These are phyloP conservation scores for Penicillium cataractarum DNA, from an alignment of 495 filamentous ascomycete genomes.

Conservation along the genomic window DNA sequence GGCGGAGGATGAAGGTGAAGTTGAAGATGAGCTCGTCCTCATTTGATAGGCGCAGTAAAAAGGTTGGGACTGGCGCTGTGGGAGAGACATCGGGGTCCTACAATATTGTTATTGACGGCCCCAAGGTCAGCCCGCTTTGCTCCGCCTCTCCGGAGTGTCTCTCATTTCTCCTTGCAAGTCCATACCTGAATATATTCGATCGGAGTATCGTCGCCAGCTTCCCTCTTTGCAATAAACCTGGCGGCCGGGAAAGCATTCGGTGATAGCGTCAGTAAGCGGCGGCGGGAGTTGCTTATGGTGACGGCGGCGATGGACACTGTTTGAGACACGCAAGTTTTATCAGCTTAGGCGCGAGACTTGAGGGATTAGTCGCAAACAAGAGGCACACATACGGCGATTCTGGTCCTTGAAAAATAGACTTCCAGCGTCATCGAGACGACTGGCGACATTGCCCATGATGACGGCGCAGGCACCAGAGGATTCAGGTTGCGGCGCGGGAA, in stretches of 20 bases:
- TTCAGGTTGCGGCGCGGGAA: conserved; percentile 39
- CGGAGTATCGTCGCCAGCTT: conserved; percentile 70
- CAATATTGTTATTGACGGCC: conserved; percentile 5
- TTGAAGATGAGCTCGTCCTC: conserved; percentile 90
- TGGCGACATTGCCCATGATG: conserved; percentile 90
- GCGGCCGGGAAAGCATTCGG: conserved; percentile 90
- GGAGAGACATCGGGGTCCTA: conserved; percentile 79
- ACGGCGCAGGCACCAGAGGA: conserved; percentile 11
- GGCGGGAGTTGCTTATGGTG: conserved; percentile 74
- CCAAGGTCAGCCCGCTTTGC: conserved; percentile 1
- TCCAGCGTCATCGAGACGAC: conserved; percentile 84
- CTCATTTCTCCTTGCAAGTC: not conserved
- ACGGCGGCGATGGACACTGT: conserved; percentile 85
- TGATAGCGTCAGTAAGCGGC: conserved; percentile 74
- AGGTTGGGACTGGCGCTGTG: conserved; percentile 61
- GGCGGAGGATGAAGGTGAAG: conserved; percentile 88
- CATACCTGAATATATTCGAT: conserved; percentile 91
- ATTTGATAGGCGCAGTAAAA: conserved; percentile 84
- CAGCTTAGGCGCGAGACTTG: not conserved
- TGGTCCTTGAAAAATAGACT: conserved; percentile 88
- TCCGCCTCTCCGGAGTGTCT: not conserved
- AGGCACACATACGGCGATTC: conserved; percentile 67
- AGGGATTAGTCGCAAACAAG: not conserved
- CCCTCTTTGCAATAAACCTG: conserved; percentile 74
- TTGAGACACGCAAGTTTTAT: conserved; percentile 7